Conservation (phyloP, 768 basidiomycete genomes). For the Xanthoconium purpureum region DNA sequence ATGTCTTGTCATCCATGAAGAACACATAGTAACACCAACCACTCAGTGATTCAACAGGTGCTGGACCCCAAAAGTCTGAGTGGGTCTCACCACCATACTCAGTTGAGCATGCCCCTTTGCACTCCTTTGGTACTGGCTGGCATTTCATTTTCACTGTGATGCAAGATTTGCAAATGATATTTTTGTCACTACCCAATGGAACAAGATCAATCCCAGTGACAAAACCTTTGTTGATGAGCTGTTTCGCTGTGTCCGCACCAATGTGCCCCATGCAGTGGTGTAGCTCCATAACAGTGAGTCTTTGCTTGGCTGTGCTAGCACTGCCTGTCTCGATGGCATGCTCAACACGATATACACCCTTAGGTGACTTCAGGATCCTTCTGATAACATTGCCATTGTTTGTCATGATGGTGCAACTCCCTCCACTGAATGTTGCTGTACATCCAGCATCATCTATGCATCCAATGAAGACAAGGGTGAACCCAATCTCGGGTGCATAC, state of each 20-base stretch:
- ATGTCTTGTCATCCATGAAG: constrained; percentile 10
- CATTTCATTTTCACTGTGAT: background rate
- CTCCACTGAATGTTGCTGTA: too few species aligned
- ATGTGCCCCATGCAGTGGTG: background rate
- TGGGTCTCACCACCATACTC: background rate
- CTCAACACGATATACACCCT: too few species aligned
- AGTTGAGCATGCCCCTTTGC: background rate
- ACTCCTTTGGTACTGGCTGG: background rate
- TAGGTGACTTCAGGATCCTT: too few species aligned
- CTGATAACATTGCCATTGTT: too few species aligned
- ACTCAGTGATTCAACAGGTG: background rate
- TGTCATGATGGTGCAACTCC: too few species aligned
- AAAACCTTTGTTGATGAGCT: too few species aligned
- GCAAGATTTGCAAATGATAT: background rate
- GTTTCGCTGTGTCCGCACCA: too few species aligned
- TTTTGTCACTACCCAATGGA: background rate
- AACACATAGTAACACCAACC: background rate
- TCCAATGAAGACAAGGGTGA: background rate
- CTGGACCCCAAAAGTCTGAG: background rate
- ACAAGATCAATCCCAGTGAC: too few species aligned
- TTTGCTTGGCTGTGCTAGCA: background rate
- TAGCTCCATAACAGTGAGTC: background rate
- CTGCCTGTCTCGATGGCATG: background rate
- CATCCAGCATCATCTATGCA: too few species aligned
- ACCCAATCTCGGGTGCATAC: background rate